Evolutionary conservation across 140 eudicot species (phyloP), one percentile per base, ranked within the genome.

Genomic region (Bidens hawaiensis): DNA sequence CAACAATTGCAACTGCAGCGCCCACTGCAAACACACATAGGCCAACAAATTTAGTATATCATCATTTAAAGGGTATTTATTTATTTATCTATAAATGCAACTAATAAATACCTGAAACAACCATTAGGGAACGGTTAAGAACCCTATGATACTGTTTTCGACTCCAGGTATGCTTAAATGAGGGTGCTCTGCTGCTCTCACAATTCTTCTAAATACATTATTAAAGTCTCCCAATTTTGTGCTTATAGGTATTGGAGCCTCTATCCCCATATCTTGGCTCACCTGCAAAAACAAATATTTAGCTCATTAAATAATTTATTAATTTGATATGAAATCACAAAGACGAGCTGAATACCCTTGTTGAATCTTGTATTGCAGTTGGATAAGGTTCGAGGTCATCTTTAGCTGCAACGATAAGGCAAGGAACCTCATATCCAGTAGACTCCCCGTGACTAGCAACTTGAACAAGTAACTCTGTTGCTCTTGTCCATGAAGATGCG

Each of bases 221-320:
- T 81, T 93, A 46, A 85, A 81, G 72, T 88, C 96, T 43, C 94
- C 90, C 60, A 85, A 70, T 71, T 79, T 93, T 43, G 90, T 65
- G 75, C 96, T 93, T 73, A 88, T 77, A 28, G 95, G 96, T 62
- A 93, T 81, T 72, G 96, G 99, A 24, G 99, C 95, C 67, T 85
- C 95, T 61, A 93, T 88, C 28, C 96, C 99, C 94, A 93, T 80
- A 75, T 93, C 96, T 69, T 88, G 99, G 75, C 96, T 88, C 18
- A 88, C 94, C 99, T 93, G 30, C 62, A 55, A 34, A 65, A 28
- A 42, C 30, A 43, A 46, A 48, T 43, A 73, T 16, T 51, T 5
- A 24, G 41, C 4, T 16, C 40, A 63, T 41, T 22, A 64, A 28
- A 15, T 1, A 38, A 38, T 8, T 36, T 4, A 9, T 30, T 1